Base-by-base conservation (phyloP, 73 alveolate species). In the Tetrahymena thermophila region DNA sequence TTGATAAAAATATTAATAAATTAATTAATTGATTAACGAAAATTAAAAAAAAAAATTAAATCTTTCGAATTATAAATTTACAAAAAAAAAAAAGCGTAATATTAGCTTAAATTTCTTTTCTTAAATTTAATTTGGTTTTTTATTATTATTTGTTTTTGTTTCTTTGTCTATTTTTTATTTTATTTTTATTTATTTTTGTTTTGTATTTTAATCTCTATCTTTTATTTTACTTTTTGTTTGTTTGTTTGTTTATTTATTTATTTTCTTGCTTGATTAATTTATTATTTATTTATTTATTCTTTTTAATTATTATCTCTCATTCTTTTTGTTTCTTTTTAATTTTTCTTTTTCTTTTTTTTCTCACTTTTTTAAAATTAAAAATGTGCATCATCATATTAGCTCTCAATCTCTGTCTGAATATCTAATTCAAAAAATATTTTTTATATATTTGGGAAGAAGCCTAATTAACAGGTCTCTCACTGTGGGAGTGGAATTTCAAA, bases 381-480 rank as follows among this genome's bases (percentile, higher is more conserved):
- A 2, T 71, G 13, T 13, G 89, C 89, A 71, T 25, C 89, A 71
- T 71, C 89, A 71, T 71, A 71, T 71, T 71, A 71, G 89, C 89
- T 71, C 89, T 71, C 89, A 21, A 71, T 71, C 89, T 71, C 89
- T 71, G 37, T 71, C 89, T 71, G n/a, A 19, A 71, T 71, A 71
- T 71, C 89, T 71, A 71, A 25, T 71, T 71, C 89, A 71, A 71
- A 71, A 71, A 71, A 71, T 71, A 71, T 71, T 71, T 71, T 71
- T 71, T 71, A 71, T 71, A 71, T 71, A 71, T 19, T 71, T 71
- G 89, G 89, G 37, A 71, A 71, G 89, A 71, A 71, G 89, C 37
- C 89, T 71, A 71, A 71, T 71, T 71, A 71, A 25, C 89, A 71
- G 89, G 89, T 71, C 89, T 71, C 89, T 71, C 89, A 71, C 89